A percentile compares a stretch with the other conserved stretches of the same genome.
Conservation (phyloP, 192 early-diverging fungal species). For the Backusella psychrophila region DNA sequence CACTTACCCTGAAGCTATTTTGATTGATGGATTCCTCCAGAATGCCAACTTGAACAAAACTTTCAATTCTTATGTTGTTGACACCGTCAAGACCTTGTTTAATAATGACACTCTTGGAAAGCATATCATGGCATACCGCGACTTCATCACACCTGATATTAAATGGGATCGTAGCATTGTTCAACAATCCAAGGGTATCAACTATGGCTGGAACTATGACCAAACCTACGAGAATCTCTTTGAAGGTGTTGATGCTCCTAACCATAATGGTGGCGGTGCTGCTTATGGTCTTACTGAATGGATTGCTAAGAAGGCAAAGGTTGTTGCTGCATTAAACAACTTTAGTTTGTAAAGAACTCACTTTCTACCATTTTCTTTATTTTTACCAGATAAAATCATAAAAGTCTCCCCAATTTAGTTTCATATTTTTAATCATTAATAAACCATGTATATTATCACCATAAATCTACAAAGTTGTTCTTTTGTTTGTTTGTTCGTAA, state of each 20-base stretch:
- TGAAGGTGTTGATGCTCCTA: conserved; percentile 14
- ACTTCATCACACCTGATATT: conserved; percentile 43
- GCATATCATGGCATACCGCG: conserved; percentile 38
- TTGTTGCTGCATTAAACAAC: conserved; percentile 17
- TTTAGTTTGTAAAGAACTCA: background rate
- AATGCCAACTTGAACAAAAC: conserved; percentile 34
- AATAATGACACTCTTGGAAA: conserved; percentile 41
- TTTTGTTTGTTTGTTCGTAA: too few relatives aligned
- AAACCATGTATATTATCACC: background rate
- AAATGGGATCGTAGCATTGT: conserved; percentile 47
- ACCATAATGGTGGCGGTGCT: conserved; percentile 30
- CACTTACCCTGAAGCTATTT: conserved; percentile 26
- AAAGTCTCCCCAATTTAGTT: background rate
- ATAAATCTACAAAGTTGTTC: background rate
- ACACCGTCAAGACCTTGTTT: conserved; percentile 39
- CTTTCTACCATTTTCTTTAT: background rate
- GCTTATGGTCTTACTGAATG: conserved; percentile 42
- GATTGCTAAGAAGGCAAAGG: conserved; percentile 34
- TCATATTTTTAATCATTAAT: background rate
- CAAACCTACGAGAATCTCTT: conserved; percentile 35
- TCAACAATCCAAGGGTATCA: conserved; percentile 42
- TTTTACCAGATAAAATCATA: background rate
- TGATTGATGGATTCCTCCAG: conserved; percentile 45
- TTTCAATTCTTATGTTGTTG: conserved; percentile 42
- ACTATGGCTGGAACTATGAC: conserved; percentile 39